Evolutionary conservation across 495 filamentous ascomycete genomes (phyloP).

Genomic region (Penicillium bialowiezense): DNA sequence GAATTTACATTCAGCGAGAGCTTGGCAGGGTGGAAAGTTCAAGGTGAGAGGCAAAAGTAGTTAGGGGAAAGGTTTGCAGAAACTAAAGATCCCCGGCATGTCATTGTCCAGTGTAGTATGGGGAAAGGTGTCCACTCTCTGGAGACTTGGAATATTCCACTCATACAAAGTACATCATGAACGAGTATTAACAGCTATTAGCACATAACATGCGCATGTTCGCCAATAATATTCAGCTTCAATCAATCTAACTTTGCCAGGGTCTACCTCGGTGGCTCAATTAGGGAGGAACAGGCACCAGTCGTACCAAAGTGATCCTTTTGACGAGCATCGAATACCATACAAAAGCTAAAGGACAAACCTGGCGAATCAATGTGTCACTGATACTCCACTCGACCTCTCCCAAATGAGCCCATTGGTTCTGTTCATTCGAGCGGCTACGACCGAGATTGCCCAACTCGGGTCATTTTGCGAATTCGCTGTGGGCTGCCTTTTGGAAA

Average conservation of each 20-base stretch:
- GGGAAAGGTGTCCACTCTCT: no score
- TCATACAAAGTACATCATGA: no score
- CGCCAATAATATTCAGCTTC: no score
- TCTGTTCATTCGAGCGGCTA: neutral
- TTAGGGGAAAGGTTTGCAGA: no score
- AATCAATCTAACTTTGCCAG: neutral
- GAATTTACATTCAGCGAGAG: neutral
- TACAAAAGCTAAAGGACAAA: conserved; percentile 2
- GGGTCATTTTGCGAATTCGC: neutral
- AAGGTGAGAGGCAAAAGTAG: no score
- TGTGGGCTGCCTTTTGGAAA: neutral
- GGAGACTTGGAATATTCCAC: no score
- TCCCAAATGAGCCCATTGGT: neutral
- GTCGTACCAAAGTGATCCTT: neutral
- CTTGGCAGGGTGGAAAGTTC: neutral
- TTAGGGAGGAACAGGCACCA: conserved; percentile 27
- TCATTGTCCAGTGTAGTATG: no score
- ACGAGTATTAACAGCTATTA: no score
- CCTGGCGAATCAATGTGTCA: conserved; percentile 2
- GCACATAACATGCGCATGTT: no score
- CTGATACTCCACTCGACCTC: neutral
- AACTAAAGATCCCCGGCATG: no score
- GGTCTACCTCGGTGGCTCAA: conserved; percentile 16
- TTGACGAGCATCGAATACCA: neutral
- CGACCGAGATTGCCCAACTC: neutral